Evolutionary conservation across 495 filamentous ascomycete genomes (phyloP).

Genomic region (Penicillium samsonianum): DNA sequence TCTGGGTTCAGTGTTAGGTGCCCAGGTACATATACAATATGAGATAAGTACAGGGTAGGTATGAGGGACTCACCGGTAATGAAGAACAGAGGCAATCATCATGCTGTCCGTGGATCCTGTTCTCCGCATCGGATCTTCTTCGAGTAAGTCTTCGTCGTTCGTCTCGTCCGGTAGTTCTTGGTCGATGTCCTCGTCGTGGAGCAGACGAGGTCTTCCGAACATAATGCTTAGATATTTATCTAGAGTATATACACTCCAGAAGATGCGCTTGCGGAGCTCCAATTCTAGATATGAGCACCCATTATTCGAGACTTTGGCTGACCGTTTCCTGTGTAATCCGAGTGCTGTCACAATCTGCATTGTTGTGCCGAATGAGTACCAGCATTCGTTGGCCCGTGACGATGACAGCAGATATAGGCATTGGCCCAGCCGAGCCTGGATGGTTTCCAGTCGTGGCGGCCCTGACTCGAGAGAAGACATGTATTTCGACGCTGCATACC

Average conservation of each 20-base stretch:
- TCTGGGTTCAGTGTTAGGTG: constrained; percentile 24
- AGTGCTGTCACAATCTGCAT: constrained; percentile 49
- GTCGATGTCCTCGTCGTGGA: constrained; percentile 55
- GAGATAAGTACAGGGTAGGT: neutral
- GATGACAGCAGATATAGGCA: constrained; percentile 48
- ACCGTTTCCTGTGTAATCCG: constrained; percentile 43
- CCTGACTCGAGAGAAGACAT: constrained; percentile 46
- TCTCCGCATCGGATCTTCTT: constrained; percentile 38
- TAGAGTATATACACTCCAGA: constrained; percentile 58
- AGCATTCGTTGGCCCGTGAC: constrained; percentile 52
- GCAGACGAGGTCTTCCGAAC: constrained; percentile 54
- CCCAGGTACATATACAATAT: neutral
- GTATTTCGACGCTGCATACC: constrained; percentile 47
- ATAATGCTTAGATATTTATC: constrained; percentile 60
- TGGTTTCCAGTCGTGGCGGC: constrained; percentile 45
- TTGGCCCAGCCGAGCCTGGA: constrained; percentile 47
- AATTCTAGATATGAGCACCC: constrained; percentile 39
- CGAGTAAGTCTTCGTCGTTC: constrained; percentile 55
- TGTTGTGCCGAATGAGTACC: constrained; percentile 51
- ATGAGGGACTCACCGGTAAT: constrained; percentile 37
- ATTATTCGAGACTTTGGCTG: constrained; percentile 34
- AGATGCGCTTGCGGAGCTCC: constrained; percentile 53
- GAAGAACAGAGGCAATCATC: constrained; percentile 51
- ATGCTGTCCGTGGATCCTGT: constrained; percentile 44
- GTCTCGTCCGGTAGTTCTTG: constrained; percentile 54